phyloP scores from a whole-genome alignment of 1,139 yeast species.

The Candida tropicalis region DNA sequence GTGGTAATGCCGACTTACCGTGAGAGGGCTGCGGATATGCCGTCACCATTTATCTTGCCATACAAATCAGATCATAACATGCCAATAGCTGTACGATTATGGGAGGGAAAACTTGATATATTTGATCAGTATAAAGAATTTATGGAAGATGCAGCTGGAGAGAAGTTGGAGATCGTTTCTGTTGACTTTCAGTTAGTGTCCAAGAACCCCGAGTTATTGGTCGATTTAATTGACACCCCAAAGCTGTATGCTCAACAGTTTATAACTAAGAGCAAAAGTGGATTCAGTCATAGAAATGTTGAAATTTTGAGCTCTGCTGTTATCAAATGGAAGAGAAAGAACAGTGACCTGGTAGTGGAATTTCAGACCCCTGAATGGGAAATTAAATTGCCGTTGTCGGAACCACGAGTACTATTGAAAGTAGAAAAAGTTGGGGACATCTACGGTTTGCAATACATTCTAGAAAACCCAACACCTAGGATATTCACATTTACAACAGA shows the following conservation, averaged over 20 bases:
- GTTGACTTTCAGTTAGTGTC: constrained; percentile 28
- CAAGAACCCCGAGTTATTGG: constrained; percentile 32
- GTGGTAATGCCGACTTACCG: constrained; percentile 42
- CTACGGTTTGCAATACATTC: constrained; percentile 45
- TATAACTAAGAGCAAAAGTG: constrained; percentile 41
- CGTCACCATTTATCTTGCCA: constrained; percentile 42
- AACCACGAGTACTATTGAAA: constrained; percentile 64
- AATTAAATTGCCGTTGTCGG: constrained; percentile 61
- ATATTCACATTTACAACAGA: constrained; percentile 64
- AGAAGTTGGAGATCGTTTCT: constrained; percentile 25
- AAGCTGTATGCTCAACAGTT: constrained; percentile 24
- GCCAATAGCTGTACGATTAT: constrained; percentile 50
- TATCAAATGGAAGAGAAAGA: constrained; percentile 38
- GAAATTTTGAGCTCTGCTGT: constrained; percentile 27
- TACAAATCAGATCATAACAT: constrained; percentile 18
- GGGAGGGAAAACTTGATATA: constrained; percentile 41
- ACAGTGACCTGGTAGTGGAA: constrained; percentile 22
- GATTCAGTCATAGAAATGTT: constrained; percentile 44
- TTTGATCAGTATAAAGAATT: constrained; percentile 12
- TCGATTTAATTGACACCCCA: constrained; percentile 22
- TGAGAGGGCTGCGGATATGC: constrained; percentile 33
- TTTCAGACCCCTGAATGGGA: constrained; percentile 45
- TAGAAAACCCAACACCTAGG: constrained; percentile 77
- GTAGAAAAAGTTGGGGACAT: constrained; percentile 22
- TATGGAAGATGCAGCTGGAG: constrained; percentile 2